Conservation (phyloP, 2,329 filamentous ascomycete genomes). For the Exophiala phaeomuriformis region DNA sequence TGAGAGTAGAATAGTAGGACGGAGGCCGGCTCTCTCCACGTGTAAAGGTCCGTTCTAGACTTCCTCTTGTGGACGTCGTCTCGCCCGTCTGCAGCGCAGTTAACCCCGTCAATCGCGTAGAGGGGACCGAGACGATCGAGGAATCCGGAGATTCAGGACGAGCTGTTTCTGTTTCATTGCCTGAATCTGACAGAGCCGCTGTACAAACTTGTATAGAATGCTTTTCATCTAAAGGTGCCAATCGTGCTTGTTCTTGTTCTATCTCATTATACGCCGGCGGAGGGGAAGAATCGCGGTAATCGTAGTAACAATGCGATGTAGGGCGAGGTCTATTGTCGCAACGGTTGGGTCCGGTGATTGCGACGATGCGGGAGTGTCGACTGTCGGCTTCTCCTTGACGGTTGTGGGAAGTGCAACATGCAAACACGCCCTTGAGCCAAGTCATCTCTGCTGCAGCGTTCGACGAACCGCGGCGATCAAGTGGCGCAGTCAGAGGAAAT, state of each 20-base stretch:
- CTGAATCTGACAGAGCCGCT: background rate
- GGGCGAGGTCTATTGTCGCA: conserved; percentile 2
- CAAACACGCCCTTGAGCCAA: background rate
- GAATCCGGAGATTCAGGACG: conserved; percentile 19
- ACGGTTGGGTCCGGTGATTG: conserved; percentile 2
- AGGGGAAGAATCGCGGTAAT: background rate
- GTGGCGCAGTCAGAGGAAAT: background rate
- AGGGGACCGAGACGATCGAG: conserved; percentile 23
- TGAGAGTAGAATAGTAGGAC: conserved; percentile 8
- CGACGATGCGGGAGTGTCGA: conserved; percentile 18
- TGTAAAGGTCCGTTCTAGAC: conserved; percentile 10
- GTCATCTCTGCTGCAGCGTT: background rate
- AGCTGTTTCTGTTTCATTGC: background rate
- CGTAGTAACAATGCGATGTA: conserved; percentile 3
- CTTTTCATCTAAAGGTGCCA: conserved; percentile 18
- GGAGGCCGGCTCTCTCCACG: conserved; percentile 11
- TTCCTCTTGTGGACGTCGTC: conserved; percentile 10
- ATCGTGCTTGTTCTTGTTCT: conserved; percentile 1
- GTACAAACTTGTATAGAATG: background rate
- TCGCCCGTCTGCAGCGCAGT: conserved; percentile 21
- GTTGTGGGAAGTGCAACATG: conserved; percentile 12
- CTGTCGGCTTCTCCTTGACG: conserved; percentile 9
- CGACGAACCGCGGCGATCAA: background rate
- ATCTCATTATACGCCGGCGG: conserved; percentile 20
- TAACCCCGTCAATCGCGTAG: conserved; percentile 22